Evolutionary conservation across 306 rosid genomes (phyloP).

Genomic region (Canavalia gladiata): DNA sequence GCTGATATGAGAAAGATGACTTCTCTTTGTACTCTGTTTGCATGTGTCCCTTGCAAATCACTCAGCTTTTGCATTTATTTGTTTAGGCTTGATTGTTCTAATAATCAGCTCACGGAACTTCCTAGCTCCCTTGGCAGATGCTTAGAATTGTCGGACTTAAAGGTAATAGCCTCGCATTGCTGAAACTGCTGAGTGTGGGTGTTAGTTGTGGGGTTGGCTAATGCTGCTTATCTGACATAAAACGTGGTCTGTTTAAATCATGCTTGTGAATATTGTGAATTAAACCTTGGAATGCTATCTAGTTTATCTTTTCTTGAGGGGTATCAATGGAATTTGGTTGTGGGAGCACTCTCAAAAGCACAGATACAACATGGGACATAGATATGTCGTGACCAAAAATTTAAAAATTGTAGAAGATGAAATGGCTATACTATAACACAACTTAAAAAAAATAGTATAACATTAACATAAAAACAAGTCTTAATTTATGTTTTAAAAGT

Average conservation of each 20-base stretch:
- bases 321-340: constrained; percentile 2
- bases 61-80: constrained; percentile 38
- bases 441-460: not conserved
- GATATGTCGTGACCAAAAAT: not conserved
- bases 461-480: not conserved
- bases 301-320: not conserved
- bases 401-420: not conserved
- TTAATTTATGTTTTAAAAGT: not conserved
- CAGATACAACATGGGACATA: not conserved
- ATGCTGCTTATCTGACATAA: constrained; percentile 21
- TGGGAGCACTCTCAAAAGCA: not conserved
- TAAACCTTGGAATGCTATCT: constrained; percentile 35
- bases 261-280: constrained; percentile 12
- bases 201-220: constrained; percentile 29
- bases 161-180: constrained; percentile 64
- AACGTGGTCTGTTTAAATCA: constrained; percentile 27
- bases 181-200: constrained; percentile 10
- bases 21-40: constrained; percentile 17
- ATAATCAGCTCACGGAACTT: constrained; percentile 81
- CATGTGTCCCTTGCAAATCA: constrained; percentile 5
- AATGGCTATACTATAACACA: not conserved
- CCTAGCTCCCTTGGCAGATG: constrained; percentile 86
- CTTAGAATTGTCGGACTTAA: constrained; percentile 72
- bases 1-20: constrained; percentile 33
- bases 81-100: constrained; percentile 85